Evolutionary conservation across 768 basidiomycete species (phyloP).

Genomic region (Boletus subparvulus): DNA sequence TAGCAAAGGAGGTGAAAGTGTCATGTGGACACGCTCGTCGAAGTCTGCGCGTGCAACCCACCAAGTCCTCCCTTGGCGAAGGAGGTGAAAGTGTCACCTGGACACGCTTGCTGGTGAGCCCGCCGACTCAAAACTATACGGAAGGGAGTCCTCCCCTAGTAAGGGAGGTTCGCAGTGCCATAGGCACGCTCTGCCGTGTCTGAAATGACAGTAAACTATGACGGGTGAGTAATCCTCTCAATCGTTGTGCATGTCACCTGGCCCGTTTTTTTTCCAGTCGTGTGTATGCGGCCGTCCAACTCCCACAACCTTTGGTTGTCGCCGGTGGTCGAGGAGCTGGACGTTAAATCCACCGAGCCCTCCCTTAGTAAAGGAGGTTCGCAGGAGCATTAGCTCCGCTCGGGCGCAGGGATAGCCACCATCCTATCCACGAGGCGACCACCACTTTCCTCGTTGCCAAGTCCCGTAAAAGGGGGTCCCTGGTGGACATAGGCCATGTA

Average conservation of each 20-base stretch:
- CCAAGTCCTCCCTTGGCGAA: conserved; percentile 1
- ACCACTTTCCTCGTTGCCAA: neutral
- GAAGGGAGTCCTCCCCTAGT: conserved; percentile 3
- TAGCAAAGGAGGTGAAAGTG: conserved; percentile 8
- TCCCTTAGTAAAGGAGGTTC: conserved; percentile 1
- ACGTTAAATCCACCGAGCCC: neutral
- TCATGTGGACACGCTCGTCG: neutral
- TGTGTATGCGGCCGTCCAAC: neutral
- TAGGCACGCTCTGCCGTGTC: neutral
- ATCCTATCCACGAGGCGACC: neutral
- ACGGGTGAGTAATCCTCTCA: neutral
- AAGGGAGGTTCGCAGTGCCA: conserved; percentile 5
- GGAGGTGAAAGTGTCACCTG: neutral
- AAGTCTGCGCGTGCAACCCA: neutral
- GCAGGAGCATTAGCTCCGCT: neutral
- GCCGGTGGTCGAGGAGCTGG: neutral
- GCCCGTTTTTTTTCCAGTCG: neutral
- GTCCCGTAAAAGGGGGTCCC: neutral
- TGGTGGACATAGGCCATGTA: conserved; percentile 1
- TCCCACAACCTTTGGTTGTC: neutral
- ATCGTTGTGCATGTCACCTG: conserved; percentile 1
- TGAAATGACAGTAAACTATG: conserved; percentile 3
- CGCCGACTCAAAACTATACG: neutral
- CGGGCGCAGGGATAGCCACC: neutral
- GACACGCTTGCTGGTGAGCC: neutral